A percentile compares a stretch with the other conserved stretches of the same genome.
phyloP scores from a whole-genome alignment of 2,329 filamentous ascomycete species.

The Albophoma yamanashiensis region DNA sequence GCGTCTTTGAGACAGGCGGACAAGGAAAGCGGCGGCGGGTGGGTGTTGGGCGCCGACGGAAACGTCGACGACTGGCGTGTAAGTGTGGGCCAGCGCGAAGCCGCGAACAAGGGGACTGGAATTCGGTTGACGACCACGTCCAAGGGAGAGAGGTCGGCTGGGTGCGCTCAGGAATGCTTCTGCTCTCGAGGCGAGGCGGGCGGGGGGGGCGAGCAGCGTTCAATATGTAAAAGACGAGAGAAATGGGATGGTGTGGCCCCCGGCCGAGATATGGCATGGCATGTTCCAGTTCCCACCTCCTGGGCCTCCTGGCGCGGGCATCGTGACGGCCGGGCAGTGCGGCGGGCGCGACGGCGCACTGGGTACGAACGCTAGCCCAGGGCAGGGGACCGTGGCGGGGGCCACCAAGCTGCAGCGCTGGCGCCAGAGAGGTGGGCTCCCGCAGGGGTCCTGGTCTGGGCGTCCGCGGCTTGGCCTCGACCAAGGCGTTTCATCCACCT shows the following conservation, averaged over 20 bases:
- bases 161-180: constrained; percentile 7
- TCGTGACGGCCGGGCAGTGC: not conserved
- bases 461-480: not conserved
- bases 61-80: not conserved
- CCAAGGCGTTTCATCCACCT: not conserved
- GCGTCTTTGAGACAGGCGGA: not conserved
- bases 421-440: not conserved
- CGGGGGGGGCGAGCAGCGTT: not conserved
- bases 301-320: constrained; percentile 1
- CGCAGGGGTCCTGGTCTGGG: not conserved
- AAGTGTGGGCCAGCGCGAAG: constrained; percentile 1
- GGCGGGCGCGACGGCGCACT: constrained; percentile 1
- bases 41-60: not conserved
- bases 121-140: constrained; percentile 6
- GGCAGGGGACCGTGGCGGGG: not conserved
- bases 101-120: constrained; percentile 5
- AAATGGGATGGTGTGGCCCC: constrained; percentile 1
- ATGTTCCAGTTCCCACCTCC: constrained; percentile 4
- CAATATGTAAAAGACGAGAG: not conserved
- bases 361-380: constrained; percentile 1
- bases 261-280: not conserved
- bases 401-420: not conserved
- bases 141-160: constrained; percentile 5
- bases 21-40: not conserved
- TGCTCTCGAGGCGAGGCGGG: not conserved